Evolutionary conservation across 2,329 filamentous ascomycete genomes (phyloP).

Genomic region (Botryotinia globosa): DNA sequence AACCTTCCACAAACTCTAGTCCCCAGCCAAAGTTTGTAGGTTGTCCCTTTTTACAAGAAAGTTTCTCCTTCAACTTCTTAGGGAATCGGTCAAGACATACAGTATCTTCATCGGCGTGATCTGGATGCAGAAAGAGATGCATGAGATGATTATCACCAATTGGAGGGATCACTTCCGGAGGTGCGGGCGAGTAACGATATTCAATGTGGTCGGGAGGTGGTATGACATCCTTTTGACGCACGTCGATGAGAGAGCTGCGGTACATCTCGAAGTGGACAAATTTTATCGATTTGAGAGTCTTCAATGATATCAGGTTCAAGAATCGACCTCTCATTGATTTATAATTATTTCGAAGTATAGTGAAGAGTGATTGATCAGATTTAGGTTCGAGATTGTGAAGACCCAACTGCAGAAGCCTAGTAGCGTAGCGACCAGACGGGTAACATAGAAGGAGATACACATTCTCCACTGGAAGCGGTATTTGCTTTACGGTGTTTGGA

Average conservation of each 20-base stretch:
- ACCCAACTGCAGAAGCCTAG: constrained; percentile 26
- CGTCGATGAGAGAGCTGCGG: constrained; percentile 25
- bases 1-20: constrained; percentile 28
- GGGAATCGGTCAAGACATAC: constrained; percentile 28
- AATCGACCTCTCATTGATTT: constrained; percentile 20
- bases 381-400: constrained; percentile 18
- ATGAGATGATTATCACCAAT: constrained; percentile 26
- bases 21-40: constrained; percentile 29
- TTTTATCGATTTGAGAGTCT: constrained; percentile 26
- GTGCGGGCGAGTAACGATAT: constrained; percentile 26
- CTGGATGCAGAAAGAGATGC: constrained; percentile 27
- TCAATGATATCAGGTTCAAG: constrained; percentile 20
- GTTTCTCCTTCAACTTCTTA: constrained; percentile 29
- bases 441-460: constrained; percentile 29
- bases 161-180: constrained; percentile 27
- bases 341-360: constrained; percentile 23
- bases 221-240: constrained; percentile 26
- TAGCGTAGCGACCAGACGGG: constrained; percentile 25
- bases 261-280: constrained; percentile 31
- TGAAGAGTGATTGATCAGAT: constrained; percentile 27
- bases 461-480: not conserved
- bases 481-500: not conserved
- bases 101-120: constrained; percentile 22
- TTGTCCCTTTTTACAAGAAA: constrained; percentile 22
- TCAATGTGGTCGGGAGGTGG: constrained; percentile 25